Evolutionary conservation across 2,329 filamentous ascomycete genomes (phyloP), one percentile per base, ranked within the genome.

Genomic region (Fusarium euwallaceae): DNA sequence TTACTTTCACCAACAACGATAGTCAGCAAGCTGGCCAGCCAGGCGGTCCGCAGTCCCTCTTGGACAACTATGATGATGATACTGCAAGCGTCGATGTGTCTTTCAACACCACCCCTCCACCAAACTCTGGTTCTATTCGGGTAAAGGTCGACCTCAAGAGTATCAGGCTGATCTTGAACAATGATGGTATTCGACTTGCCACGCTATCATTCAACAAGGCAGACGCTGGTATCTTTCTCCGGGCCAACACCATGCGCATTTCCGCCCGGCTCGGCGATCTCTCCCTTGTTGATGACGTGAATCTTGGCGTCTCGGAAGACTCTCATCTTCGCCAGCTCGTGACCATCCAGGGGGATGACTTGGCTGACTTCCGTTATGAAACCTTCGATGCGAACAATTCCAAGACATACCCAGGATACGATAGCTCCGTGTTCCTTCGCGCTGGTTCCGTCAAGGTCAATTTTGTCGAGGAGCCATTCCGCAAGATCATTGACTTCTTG

Each of bases 291-390:
- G 97, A 99, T 80, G 97, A 99, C 82, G 92, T 99, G 69, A 98
- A 98, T 78, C 90, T 95, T 72, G 97, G 96, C 27, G 95, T 97
- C 1, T 90, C 94, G 0, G 92, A 93, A 76, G 88, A 93, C 32
- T 98, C 96, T 1, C 90, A 92, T 51, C 87, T 98, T 27, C 92
- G 97, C 43, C 92, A 96, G 75, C 88, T 99, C 24, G 92, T 99
- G 45, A 96, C 95, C 1, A 99, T 99, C 34, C 94, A 99, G 82
- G 97, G 97, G 12, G 92, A 98, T 66, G 95, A 98, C 70, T 89
- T 99, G 20, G 96, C 96, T 2, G 97, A 99, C 81, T 98, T 99
- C 86, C 93, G 94, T 64, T 99, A 99, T 78, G 95, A 99, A 83
- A 99, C 97, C 0, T 99, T 97, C 78, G 95, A 98, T 81, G 83